Base-by-base conservation (phyloP, 169 alveolate genomes). In the Plasmodium adleri region DNA sequence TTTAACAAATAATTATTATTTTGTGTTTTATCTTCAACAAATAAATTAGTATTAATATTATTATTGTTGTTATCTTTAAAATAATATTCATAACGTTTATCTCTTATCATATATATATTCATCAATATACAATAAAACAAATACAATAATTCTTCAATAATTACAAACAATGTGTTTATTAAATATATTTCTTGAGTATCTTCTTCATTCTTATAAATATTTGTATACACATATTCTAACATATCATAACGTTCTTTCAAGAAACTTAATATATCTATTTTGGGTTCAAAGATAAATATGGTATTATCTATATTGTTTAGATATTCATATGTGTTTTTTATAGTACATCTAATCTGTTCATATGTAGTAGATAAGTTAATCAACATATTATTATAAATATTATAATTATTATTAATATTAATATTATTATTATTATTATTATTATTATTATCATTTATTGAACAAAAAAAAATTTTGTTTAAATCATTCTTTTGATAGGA, bases 21-120 rank as follows among this genome's bases (percentile, higher is more conserved):
- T 8, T 24, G 1, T 59, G 13, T n/a, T 15, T 1, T 15, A 3
- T 59, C 28, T 9, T 20, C 68, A 9, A 17, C 1, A 15, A 2
- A 3, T 15, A n/a, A n/a, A 15, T 59, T 59, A 1, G 6, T 54
- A 10, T 10, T 54, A 10, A 0, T 54, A 54, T 54, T 9, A 63
- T 15, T 54, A 10, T 54, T 12, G 13, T 28, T 28, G 43, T 28
- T 67, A 3, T 22, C 15, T 52, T 52, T 13, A 20, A 13, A 22
- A 24, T 39, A 39, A 63, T 83, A 70, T 10, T 45, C 20, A 60
- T 85, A 50, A 73, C 58, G 32, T 47, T 70, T 68, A 59, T 66
- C 89, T 60, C 60, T 24, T 32, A 76, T 39, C 93, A 74, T 63
- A 22, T 88, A 72, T 54, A 83, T 72, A 85, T 92, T 92, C 63